These are phyloP conservation scores for Hypoxylon sp. DNA, from an alignment of 2,329 filamentous ascomycete species.

Conservation along the genomic window DNA sequence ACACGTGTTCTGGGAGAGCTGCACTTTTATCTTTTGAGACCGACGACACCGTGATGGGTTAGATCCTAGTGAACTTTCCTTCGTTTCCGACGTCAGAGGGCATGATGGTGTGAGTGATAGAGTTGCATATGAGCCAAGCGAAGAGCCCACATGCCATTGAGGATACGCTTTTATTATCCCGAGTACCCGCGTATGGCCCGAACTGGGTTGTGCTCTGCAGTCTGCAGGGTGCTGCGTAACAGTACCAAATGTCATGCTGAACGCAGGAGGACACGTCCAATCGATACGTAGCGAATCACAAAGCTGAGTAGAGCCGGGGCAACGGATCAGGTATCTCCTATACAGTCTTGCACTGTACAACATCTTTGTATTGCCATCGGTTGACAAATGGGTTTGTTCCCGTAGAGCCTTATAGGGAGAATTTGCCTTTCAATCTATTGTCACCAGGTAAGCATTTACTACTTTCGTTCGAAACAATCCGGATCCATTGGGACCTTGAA, in stretches of 20 bases:
- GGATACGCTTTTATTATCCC: slow-evolving; percentile 41
- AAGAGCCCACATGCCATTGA: slow-evolving; percentile 38
- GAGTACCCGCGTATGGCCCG: slow-evolving; percentile 43
- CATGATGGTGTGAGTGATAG: slow-evolving; percentile 41
- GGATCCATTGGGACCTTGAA: slow-evolving; percentile 17
- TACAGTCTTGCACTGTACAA: slow-evolving; percentile 30
- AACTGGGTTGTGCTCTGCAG: slow-evolving; percentile 38
- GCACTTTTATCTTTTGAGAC: slow-evolving; percentile 31
- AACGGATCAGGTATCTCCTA: slow-evolving; percentile 35
- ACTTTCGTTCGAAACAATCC: slow-evolving; percentile 25
- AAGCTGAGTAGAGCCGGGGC: slow-evolving; percentile 23
- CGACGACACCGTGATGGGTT: slow-evolving; percentile 20
- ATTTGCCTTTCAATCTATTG: slow-evolving; percentile 18
- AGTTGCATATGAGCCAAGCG: slow-evolving; percentile 42
- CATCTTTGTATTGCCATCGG: slow-evolving; percentile 20
- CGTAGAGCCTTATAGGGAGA: slow-evolving; percentile 12
- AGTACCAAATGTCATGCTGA: slow-evolving; percentile 44
- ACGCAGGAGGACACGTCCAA: slow-evolving; percentile 39
- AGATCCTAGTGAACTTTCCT: slow-evolving; percentile 23
- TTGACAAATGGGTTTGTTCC: slow-evolving; percentile 22
- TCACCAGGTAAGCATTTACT: slow-evolving; percentile 6
- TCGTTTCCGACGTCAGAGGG: slow-evolving; percentile 44
- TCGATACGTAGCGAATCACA: slow-evolving; percentile 36
- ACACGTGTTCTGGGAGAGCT: slow-evolving; percentile 41
- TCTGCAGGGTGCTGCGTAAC: slow-evolving; percentile 41